Evolutionary conservation across 768 basidiomycete genomes (phyloP), one percentile per base, ranked within the genome.

Genomic region (Pluteus cervinus): DNA sequence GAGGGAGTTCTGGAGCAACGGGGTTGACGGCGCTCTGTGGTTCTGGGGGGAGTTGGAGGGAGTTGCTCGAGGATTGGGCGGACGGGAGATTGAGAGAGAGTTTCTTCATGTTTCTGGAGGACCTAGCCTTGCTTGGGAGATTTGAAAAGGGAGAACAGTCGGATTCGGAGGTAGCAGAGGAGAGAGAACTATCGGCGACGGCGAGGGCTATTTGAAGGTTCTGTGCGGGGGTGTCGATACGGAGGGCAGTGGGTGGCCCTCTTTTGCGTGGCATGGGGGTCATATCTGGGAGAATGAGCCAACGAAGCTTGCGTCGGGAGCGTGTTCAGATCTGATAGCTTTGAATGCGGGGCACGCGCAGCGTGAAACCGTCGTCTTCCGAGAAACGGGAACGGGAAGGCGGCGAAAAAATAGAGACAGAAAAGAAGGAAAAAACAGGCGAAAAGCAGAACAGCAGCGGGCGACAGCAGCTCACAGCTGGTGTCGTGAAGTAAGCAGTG

Each of bases 91-190:
- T 71, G 35, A 87, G 73, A 20, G 82, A 86, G 6, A 87, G 62
- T 45, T 78, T 77, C 69, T 86, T 88, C 73, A 81, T 76, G 56
- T 86, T 87, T 57, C 79, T 70, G 43, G 65, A 54, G 20, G 71
- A 61, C 37, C 65, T 62, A 38, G 68, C 62, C 53, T 61, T 68
- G 39, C 62, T 55, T 41, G 61, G 52, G 36, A 53, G 60, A 33
- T 57, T 56, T 43, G 39, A 44, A 57, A 68, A 60, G 56, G 72
- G 65, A 48, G 61, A 46, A 44, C 58, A 64, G 52, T 75, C 72
- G 29, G 69, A 66, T 47, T 81, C 76, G 42, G 71, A 71, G 37
- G 66, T 43, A 10, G 75, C 63, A 43, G 75, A 69, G 45, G 73
- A 74, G 41, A 71, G 60, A 26, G 72, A 62, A 42, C 58, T 58